Percentiles rank a stretch among this genome's conserved stretches.
Evolutionary conservation across 208 protist genomes (phyloP).

Genomic region (Trypanosoma scelopori): DNA sequence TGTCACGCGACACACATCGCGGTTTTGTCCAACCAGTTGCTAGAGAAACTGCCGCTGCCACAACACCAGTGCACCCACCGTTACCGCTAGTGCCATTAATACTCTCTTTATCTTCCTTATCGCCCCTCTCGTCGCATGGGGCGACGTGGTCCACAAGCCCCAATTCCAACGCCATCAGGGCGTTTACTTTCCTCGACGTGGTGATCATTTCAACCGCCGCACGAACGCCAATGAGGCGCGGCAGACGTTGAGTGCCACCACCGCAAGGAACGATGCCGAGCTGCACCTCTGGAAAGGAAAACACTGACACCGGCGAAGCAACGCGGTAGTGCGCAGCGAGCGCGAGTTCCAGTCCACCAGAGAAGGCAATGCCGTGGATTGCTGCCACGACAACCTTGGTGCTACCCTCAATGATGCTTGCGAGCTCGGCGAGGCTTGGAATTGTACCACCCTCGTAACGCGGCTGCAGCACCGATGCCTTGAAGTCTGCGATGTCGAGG

Average conservation of each 20-base stretch:
- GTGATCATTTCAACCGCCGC: slow-evolving; percentile 43
- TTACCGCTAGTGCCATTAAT: slow-evolving; percentile 8
- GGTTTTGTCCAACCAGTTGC: slow-evolving; percentile 19
- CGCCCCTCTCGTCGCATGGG: slow-evolving; percentile 10
- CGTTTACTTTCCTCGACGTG: slow-evolving; percentile 33
- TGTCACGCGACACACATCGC: slow-evolving; percentile 25
- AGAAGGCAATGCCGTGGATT: slow-evolving; percentile 63
- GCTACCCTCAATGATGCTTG: slow-evolving; percentile 42
- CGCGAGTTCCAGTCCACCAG: slow-evolving; percentile 77
- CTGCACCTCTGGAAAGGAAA: slow-evolving; percentile 61
- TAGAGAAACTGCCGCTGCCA: slow-evolving; percentile 5
- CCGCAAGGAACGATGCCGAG: slow-evolving; percentile 78
- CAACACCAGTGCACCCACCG: not conserved
- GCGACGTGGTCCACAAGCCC: slow-evolving; percentile 58
- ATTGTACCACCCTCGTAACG: slow-evolving; percentile 16
- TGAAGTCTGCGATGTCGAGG: slow-evolving; percentile 59
- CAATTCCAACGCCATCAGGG: slow-evolving; percentile 46
- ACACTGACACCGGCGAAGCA: slow-evolving; percentile 30
- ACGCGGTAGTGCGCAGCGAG: slow-evolving; percentile 71
- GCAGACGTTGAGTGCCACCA: slow-evolving; percentile 76
- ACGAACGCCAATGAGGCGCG: slow-evolving; percentile 63
- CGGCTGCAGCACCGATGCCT: slow-evolving; percentile 22
- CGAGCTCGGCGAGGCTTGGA: slow-evolving; percentile 55
- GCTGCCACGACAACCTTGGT: slow-evolving; percentile 73
- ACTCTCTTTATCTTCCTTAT: slow-evolving; percentile 10